Percentiles rank a stretch among this genome's conserved stretches.
These are phyloP conservation scores for Mixia osmundae DNA, from an alignment of 1,284 basidiomycete genomes.

Conservation along the genomic window DNA sequence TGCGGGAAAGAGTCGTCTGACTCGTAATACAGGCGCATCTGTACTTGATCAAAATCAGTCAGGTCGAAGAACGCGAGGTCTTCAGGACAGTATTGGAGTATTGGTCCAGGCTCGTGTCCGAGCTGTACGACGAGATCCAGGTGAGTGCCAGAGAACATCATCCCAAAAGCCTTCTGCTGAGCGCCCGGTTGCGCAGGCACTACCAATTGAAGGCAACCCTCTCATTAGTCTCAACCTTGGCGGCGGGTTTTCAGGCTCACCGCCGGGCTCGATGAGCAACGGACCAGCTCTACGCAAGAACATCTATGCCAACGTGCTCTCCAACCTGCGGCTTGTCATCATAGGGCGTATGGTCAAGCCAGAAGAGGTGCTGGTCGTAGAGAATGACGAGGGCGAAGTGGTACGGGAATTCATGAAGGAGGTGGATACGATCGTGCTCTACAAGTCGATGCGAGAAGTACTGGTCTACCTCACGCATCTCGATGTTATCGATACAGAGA, in stretches of 20 bases:
- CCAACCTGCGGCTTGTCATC: conserved; percentile 82
- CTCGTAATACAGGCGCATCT: conserved; percentile 91
- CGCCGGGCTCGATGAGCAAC: conserved; percentile 29
- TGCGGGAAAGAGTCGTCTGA: too few species aligned
- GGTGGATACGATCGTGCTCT: conserved; percentile 91
- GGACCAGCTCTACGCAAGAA: conserved; percentile 65
- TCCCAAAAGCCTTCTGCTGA: too few species aligned
- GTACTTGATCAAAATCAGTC: conserved; percentile 96
- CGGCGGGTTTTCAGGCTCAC: conserved; percentile 27
- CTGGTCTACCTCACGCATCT: conserved; percentile 73
- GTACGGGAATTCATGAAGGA: conserved; percentile 99
- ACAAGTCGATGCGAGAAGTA: conserved; percentile 97
- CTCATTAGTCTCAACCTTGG: conserved; percentile 70
- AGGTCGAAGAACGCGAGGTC: conserved; percentile 93
- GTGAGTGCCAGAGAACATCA: too few species aligned
- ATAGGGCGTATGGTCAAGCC: conserved; percentile 99
- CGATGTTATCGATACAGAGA: conserved; percentile 88
- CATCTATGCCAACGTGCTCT: conserved; percentile 81
- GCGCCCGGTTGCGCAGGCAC: too few species aligned
- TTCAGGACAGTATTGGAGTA: conserved; percentile 99
- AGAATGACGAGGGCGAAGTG: conserved; percentile 98
- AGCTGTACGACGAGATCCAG: conserved; percentile 98
- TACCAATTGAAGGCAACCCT: conserved; percentile 52
- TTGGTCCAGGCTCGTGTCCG: conserved; percentile 93
- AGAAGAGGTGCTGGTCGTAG: conserved; percentile 93